Evolutionary conservation across 306 rosid species (phyloP).

Genomic region (Rubus parviflorus): DNA sequence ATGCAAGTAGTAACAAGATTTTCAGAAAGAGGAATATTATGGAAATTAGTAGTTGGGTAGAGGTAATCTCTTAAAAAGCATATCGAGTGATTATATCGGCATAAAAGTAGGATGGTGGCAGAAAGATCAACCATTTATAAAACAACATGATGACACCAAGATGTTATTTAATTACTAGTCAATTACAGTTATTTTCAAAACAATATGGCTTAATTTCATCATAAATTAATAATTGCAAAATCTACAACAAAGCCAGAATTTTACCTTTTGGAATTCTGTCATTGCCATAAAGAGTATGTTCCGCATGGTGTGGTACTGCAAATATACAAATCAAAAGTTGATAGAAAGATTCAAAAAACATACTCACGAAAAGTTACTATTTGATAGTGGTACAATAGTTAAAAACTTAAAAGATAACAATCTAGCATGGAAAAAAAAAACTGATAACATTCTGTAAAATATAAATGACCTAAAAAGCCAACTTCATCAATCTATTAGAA

Average conservation of each 20-base stretch:
- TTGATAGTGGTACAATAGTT: background rate
- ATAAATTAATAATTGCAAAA: background rate
- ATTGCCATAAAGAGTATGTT: slow-evolving; percentile 74
- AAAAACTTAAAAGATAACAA: background rate
- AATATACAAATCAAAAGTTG: slow-evolving; percentile 9
- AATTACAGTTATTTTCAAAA: background rate
- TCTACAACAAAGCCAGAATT: slow-evolving; percentile 13
- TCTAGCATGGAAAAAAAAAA: background rate
- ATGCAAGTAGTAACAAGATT: background rate
- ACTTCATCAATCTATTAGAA: slow-evolving; percentile 12
- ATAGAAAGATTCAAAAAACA: background rate
- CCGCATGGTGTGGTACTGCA: slow-evolving; percentile 83
- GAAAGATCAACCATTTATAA: background rate
- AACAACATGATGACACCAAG: background rate
- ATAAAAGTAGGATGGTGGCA: background rate
- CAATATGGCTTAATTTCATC: background rate
- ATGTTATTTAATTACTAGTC: background rate
- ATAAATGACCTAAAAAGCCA: slow-evolving; percentile 9
- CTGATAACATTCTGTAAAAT: background rate
- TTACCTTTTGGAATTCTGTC: slow-evolving; percentile 78
- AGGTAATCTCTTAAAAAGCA: background rate
- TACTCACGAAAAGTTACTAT: background rate
- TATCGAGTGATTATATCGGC: background rate
- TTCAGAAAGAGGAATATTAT: background rate
- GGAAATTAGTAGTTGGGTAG: background rate